A percentile compares a stretch with the other conserved stretches of the same genome.
These are phyloP conservation scores for Tetragonia tetragonoides DNA, from an alignment of 148 eudicot genomes.

Conservation along the genomic window DNA sequence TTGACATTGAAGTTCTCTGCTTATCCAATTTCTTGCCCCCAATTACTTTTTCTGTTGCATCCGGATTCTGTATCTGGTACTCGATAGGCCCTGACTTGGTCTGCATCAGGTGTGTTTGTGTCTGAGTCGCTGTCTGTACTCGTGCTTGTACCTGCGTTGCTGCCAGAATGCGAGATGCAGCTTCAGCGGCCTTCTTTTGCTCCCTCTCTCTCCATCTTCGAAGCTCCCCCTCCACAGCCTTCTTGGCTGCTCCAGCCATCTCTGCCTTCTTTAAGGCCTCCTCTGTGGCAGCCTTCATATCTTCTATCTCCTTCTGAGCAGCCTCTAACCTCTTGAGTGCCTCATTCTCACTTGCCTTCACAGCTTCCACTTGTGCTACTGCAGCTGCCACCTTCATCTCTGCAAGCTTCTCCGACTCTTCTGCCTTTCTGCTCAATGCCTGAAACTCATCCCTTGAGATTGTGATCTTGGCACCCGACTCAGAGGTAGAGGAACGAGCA, in stretches of 20 bases:
- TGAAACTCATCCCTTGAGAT: slow-evolving; percentile 71
- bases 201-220: slow-evolving; percentile 77
- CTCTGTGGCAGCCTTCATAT: slow-evolving; percentile 57
- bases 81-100: slow-evolving; percentile 43
- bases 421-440: slow-evolving; percentile 68
- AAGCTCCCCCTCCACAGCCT: slow-evolving; percentile 88
- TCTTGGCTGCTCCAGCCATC: slow-evolving; percentile 81
- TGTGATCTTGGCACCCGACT: slow-evolving; percentile 53
- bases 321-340: slow-evolving; percentile 66
- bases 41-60: slow-evolving; percentile 27
- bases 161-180: slow-evolving; percentile 62
- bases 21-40: slow-evolving; percentile 45
- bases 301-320: slow-evolving; percentile 65
- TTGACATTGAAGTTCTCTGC: slow-evolving; percentile 44
- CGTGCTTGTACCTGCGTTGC: slow-evolving; percentile 35
- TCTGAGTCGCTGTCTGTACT: slow-evolving; percentile 10
- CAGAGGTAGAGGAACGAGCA: slow-evolving; percentile 72
- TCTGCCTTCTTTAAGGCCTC: slow-evolving; percentile 72
- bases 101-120: slow-evolving; percentile 26
- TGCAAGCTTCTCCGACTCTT: slow-evolving; percentile 60
- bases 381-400: slow-evolving; percentile 86
- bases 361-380: slow-evolving; percentile 81
- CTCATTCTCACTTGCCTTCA: slow-evolving; percentile 87
- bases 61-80: slow-evolving; percentile 39
- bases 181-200: slow-evolving; percentile 78